A percentile compares a stretch with the other conserved stretches of the same genome.
These are phyloP conservation scores for Cryptosporidium tyzzeri DNA, from an alignment of 169 alveolate species.

Conservation along the genomic window DNA sequence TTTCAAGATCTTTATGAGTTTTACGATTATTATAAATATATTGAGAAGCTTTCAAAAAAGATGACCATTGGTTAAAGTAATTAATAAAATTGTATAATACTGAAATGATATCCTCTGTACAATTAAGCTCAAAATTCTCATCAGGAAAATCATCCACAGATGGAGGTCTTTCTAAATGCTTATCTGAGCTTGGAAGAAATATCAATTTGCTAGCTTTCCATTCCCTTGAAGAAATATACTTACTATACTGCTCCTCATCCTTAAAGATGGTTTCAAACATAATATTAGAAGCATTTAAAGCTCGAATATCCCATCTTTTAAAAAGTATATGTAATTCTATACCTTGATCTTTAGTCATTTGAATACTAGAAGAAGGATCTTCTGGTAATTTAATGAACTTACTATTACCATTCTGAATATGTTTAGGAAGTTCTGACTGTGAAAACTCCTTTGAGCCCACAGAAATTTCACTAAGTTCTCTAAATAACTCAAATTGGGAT, in stretches of 20 bases:
- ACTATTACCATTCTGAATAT: conserved; percentile 62
- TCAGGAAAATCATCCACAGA: not conserved
- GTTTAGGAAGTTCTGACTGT: conserved; percentile 23
- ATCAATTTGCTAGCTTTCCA: conserved; percentile 60
- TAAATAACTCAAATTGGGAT: conserved; percentile 28
- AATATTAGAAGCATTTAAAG: conserved; percentile 70
- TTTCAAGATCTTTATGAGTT: conserved; percentile 4
- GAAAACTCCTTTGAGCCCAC: conserved; percentile 13
- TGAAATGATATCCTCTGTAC: conserved; percentile 28
- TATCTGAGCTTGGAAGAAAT: conserved; percentile 45
- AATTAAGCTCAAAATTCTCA: conserved; percentile 29
- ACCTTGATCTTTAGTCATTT: conserved; percentile 79
- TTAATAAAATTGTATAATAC: conserved; percentile 47
- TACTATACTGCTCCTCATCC: not conserved
- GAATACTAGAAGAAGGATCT: conserved; percentile 20
- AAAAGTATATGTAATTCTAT: conserved; percentile 79
- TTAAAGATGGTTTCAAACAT: conserved; percentile 16
- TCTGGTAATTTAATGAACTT: conserved; percentile 55
- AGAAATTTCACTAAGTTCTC: conserved; percentile 24
- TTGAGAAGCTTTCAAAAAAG: conserved; percentile 56
- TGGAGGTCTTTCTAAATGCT: conserved; percentile 8
- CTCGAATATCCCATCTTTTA: conserved; percentile 79
- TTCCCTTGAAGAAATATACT: conserved; percentile 48
- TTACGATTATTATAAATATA: conserved; percentile 41
- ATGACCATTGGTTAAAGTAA: conserved; percentile 59